Percentiles rank a stretch among this genome's conserved stretches.
phyloP scores from a whole-genome alignment of 1,139 yeast genomes.

The Diutina pseudorugosa region DNA sequence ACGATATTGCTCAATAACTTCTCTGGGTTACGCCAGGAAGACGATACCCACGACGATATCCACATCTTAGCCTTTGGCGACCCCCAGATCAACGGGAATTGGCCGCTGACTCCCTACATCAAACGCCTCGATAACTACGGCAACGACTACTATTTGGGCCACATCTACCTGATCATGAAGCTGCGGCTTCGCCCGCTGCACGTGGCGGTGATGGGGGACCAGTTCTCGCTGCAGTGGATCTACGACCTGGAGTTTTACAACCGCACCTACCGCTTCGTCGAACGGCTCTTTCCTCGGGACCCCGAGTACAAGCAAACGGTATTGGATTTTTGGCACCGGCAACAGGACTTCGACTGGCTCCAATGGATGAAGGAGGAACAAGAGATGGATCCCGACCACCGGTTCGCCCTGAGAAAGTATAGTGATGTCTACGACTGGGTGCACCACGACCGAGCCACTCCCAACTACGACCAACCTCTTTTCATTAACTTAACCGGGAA shows the following conservation, averaged over 20 bases:
- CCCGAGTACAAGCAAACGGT: constrained; percentile 35
- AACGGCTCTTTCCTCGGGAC: constrained; percentile 49
- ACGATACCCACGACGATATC: constrained; percentile 47
- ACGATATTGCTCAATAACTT: constrained; percentile 16
- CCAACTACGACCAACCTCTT: constrained; percentile 34
- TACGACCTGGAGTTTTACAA: constrained; percentile 72
- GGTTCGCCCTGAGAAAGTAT: constrained; percentile 39
- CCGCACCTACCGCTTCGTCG: constrained; percentile 61
- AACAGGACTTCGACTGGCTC: constrained; percentile 45
- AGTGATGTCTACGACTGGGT: constrained; percentile 59
- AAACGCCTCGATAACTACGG: constrained; percentile 76
- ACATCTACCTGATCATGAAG: constrained; percentile 58
- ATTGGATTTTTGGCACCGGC: constrained; percentile 31
- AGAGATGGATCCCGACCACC: constrained; percentile 20
- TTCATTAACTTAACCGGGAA: constrained; percentile 84
- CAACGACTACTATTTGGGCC: constrained; percentile 80
- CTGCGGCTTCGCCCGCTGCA: constrained; percentile 56
- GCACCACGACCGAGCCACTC: constrained; percentile 18
- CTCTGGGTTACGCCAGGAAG: constrained; percentile 14
- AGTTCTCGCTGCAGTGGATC: constrained; percentile 95
- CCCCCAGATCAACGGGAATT: constrained; percentile 88
- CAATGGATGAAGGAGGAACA: constrained; percentile 28
- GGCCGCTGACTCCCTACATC: constrained; percentile 59
- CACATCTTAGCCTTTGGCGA: constrained; percentile 80
- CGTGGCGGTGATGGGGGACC: constrained; percentile 86